Evolutionary conservation across 306 rosid species (phyloP).

Genomic region (Vigna reflexopilosa): DNA sequence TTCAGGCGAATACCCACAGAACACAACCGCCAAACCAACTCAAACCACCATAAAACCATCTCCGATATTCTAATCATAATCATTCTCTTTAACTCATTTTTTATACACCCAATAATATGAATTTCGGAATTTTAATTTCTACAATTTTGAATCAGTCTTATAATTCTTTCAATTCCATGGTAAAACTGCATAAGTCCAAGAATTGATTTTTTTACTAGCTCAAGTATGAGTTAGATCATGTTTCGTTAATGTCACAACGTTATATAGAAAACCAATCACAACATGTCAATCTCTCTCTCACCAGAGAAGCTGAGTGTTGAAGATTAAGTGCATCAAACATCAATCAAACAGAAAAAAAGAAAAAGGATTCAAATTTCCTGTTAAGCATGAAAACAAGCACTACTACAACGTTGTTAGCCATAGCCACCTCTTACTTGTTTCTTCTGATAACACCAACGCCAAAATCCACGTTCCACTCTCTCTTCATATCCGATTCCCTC

Average conservation of each 20-base stretch:
- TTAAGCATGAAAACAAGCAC: slow-evolving; percentile 43
- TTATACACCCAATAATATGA: no score
- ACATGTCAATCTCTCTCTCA: neutral
- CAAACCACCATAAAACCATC: neutral
- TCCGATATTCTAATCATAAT: no score
- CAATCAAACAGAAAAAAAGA: neutral
- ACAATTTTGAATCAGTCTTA: no score
- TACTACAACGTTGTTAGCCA: slow-evolving; percentile 44
- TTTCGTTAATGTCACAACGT: neutral
- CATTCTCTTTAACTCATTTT: no score
- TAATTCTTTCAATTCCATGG: neutral
- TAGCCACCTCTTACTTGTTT: slow-evolving; percentile 49
- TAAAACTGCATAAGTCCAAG: no score
- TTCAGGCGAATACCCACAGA: slow-evolving; percentile 7
- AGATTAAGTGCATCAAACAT: slow-evolving; percentile 1
- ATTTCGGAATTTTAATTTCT: no score
- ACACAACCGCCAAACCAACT: slow-evolving; percentile 2
- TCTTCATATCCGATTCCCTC: slow-evolving; percentile 60
- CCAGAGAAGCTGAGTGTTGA: neutral
- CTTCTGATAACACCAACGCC: slow-evolving; percentile 47
- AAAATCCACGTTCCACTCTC: slow-evolving; percentile 63
- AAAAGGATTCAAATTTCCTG: neutral
- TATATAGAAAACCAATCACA: no score
- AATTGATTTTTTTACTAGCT: neutral
- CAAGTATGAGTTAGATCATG: neutral